These are phyloP conservation scores for Mytilinidion resinicola DNA, from an alignment of 495 filamentous ascomycete species.

Conservation along the genomic window DNA sequence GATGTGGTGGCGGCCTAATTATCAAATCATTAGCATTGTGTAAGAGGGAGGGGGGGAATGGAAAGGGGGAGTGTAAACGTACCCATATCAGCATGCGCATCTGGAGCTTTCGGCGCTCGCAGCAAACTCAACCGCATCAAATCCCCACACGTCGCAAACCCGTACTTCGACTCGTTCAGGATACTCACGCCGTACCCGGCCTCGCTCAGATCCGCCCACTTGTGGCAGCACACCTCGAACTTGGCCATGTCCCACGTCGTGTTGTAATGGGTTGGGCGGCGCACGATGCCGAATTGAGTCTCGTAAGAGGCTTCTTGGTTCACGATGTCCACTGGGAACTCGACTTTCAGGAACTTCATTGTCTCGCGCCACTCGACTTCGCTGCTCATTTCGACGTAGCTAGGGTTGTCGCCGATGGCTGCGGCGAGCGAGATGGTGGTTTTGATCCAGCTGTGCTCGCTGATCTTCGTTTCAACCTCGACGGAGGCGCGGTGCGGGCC, in stretches of 20 bases:
- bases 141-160: conserved; percentile 86
- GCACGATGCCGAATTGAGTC: conserved; percentile 84
- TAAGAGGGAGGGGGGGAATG: not conserved
- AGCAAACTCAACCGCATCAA: conserved; percentile 88
- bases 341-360: conserved; percentile 98
- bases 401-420: conserved; percentile 54
- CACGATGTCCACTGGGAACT: conserved; percentile 88
- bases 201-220: conserved; percentile 94
- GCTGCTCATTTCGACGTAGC: conserved; percentile 68
- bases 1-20: conserved; percentile 60
- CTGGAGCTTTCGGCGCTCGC: conserved; percentile 89
- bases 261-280: conserved; percentile 90
- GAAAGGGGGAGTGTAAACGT: conserved; percentile 1
- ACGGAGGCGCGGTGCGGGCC: conserved; percentile 71
- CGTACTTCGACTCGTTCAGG: conserved; percentile 94
- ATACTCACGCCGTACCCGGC: conserved; percentile 87
- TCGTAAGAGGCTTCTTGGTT: conserved; percentile 96
- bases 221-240: conserved; percentile 97
- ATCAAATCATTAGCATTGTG: not conserved
- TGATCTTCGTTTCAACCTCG: conserved; percentile 75
- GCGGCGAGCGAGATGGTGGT: conserved; percentile 77
- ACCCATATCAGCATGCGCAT: conserved; percentile 94
- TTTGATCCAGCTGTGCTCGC: conserved; percentile 77
- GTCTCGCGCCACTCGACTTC: conserved; percentile 90
- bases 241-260: conserved; percentile 99